Percentiles rank a stretch among this genome's conserved stretches.
Conservation (phyloP, 2,329 filamentous ascomycete species). For the Cladosporium oxysporum region DNA sequence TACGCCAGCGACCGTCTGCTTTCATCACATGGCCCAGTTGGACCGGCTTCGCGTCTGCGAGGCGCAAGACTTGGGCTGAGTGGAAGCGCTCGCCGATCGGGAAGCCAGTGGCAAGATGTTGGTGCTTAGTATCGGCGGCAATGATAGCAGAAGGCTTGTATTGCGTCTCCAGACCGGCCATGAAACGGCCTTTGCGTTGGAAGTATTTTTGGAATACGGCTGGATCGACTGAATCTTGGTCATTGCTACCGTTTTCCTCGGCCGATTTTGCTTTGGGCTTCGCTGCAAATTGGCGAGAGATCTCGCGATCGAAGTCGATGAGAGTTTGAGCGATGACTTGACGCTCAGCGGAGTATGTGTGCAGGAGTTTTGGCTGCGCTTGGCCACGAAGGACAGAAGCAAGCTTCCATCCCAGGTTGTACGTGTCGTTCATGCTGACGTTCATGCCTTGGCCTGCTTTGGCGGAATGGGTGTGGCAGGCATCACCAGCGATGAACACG, state of each 20-base stretch:
- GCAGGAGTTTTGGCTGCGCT: slow-evolving; percentile 41
- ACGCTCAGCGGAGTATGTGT: slow-evolving; percentile 57
- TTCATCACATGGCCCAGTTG: slow-evolving; percentile 39
- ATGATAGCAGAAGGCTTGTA: slow-evolving; percentile 33
- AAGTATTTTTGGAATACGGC: slow-evolving; percentile 38
- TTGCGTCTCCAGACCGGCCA: slow-evolving; percentile 36
- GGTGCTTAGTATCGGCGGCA: slow-evolving; percentile 27
- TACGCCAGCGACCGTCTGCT: slow-evolving; percentile 38
- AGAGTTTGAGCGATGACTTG: slow-evolving; percentile 64
- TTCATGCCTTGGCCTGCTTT: slow-evolving; percentile 75
- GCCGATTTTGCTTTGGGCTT: slow-evolving; percentile 31
- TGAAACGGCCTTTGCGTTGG: slow-evolving; percentile 35
- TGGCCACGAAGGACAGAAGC: slow-evolving; percentile 47
- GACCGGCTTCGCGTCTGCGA: slow-evolving; percentile 38
- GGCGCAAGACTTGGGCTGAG: slow-evolving; percentile 35
- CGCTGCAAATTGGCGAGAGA: slow-evolving; percentile 50
- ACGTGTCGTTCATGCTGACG: slow-evolving; percentile 67
- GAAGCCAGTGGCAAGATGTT: slow-evolving; percentile 35
- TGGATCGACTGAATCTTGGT: slow-evolving; percentile 36
- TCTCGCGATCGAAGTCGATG: slow-evolving; percentile 57
- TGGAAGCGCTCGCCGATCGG: slow-evolving; percentile 38
- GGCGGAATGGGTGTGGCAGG: slow-evolving; percentile 55
- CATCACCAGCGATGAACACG: slow-evolving; percentile 71
- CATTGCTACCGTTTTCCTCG: slow-evolving; percentile 19
- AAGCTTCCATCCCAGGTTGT: slow-evolving; percentile 61